phyloP scores from a whole-genome alignment of 495 filamentous ascomycete species.

The Antarctomyces pellizariae region DNA sequence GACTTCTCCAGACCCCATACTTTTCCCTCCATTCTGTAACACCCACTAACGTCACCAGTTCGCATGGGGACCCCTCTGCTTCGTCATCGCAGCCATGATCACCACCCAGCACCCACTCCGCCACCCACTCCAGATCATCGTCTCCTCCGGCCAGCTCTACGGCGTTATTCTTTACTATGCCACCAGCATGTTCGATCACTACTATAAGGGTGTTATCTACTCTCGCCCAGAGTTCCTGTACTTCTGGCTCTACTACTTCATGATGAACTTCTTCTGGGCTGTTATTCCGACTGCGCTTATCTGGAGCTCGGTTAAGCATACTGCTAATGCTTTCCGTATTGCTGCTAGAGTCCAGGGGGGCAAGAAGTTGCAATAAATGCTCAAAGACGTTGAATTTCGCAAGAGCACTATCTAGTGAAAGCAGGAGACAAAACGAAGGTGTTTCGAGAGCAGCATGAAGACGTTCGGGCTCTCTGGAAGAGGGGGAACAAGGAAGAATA shows the following conservation, averaged over 20 bases:
- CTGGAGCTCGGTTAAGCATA: constrained; percentile 4
- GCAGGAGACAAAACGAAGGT: too few species aligned
- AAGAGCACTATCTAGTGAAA: too few species aligned
- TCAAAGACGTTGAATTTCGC: too few species aligned
- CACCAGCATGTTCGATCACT: constrained; percentile 27
- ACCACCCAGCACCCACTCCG: constrained; percentile 23
- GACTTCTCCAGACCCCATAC: too few species aligned
- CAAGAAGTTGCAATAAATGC: too few species aligned
- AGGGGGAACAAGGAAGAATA: too few species aligned
- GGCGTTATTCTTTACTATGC: constrained; percentile 35
- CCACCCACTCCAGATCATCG: constrained; percentile 28
- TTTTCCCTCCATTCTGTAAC: constrained; percentile 45
- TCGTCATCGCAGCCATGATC: constrained; percentile 23
- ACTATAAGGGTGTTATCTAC: constrained; percentile 19
- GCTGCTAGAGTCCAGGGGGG: too few species aligned
- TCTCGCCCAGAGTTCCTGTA: constrained; percentile 29
- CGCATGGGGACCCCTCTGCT: constrained; percentile 32
- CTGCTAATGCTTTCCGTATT: constrained; percentile 8
- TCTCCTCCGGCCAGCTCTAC: constrained; percentile 32
- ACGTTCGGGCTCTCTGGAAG: too few species aligned
- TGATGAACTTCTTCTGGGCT: constrained; percentile 35
- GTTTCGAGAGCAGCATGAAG: too few species aligned
- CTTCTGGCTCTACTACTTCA: constrained; percentile 31
- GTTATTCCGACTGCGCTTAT: too few species aligned
- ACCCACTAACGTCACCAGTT: too few species aligned